A percentile compares a stretch with the other conserved stretches of the same genome.
Evolutionary conservation across 2,329 filamentous ascomycete genomes (phyloP).

Genomic region (Fusarium multiceps): DNA sequence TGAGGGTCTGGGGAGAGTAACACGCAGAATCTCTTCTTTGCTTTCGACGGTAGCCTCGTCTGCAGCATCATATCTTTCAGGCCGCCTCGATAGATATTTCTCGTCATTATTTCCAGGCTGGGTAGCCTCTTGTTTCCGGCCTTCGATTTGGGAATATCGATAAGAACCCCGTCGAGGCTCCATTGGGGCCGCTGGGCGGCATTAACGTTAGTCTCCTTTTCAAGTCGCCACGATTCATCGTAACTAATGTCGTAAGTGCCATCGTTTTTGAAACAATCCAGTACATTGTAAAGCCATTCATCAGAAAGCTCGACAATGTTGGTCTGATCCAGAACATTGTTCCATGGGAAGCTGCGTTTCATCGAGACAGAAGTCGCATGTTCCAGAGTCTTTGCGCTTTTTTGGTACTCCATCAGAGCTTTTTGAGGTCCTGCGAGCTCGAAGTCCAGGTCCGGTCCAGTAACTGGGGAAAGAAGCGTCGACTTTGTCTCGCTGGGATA

Average conservation of each 20-base stretch:
- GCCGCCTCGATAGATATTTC: accelerated
- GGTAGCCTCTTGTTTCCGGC: accelerated
- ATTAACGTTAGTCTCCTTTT: too few species aligned
- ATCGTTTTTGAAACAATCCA: not conserved
- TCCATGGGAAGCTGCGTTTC: not conserved
- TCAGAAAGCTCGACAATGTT: slow-evolving; percentile 4
- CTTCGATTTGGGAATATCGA: not conserved
- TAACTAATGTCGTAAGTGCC: too few species aligned
- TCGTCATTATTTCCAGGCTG: not conserved
- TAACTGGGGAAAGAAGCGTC: too few species aligned
- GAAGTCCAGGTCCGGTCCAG: too few species aligned
- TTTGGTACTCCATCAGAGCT: not conserved
- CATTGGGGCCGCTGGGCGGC: too few species aligned
- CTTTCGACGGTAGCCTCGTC: accelerated
- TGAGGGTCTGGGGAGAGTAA: accelerated
- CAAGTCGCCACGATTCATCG: too few species aligned
- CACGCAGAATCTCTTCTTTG: not conserved
- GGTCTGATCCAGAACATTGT: not conserved
- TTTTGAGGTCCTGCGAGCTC: too few species aligned
- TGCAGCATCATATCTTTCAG: not conserved
- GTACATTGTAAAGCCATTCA: slow-evolving; percentile 4
- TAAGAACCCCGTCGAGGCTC: not conserved
- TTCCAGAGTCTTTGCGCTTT: not conserved
- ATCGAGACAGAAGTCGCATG: not conserved
- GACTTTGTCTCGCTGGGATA: not conserved